A percentile compares a stretch with the other conserved stretches of the same genome.
phyloP scores from a whole-genome alignment of 768 basidiomycete genomes.

The Exidia glandulosa region DNA sequence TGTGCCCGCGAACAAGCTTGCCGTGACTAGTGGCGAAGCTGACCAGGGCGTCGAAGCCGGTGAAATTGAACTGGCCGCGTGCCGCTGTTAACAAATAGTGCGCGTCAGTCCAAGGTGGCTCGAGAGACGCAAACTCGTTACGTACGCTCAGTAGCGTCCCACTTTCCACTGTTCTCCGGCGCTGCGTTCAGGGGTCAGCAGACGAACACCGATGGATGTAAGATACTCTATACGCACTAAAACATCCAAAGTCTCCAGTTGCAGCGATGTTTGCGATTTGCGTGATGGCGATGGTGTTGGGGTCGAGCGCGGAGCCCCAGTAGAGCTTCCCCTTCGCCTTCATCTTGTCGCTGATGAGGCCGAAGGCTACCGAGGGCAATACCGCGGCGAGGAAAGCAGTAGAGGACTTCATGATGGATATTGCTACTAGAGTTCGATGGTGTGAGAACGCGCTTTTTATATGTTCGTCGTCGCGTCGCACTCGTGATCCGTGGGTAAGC shows the following conservation, averaged over 20 bases:
- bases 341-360: neutral
- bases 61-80: neutral
- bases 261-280: neutral
- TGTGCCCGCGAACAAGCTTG: slow-evolving; percentile 2
- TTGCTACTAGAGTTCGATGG: too few species aligned
- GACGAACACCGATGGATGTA: neutral
- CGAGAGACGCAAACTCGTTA: too few species aligned
- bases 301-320: neutral
- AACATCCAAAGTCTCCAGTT: neutral
- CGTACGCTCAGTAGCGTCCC: neutral
- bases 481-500: too few species aligned
- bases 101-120: neutral
- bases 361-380: too few species aligned
- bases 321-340: neutral
- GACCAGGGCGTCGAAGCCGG: neutral
- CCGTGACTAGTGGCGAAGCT: slow-evolving; percentile 3
- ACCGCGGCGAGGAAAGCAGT: too few species aligned
- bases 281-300: neutral
- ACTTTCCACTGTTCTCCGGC: neutral
- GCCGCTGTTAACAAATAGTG: neutral
- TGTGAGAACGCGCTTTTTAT: too few species aligned
- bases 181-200: neutral
- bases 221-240: neutral
- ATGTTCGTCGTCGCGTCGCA: too few species aligned
- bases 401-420: too few species aligned